These are phyloP conservation scores for Posidonia australis DNA, from an alignment of 106 monocot genomes.

Conservation along the genomic window DNA sequence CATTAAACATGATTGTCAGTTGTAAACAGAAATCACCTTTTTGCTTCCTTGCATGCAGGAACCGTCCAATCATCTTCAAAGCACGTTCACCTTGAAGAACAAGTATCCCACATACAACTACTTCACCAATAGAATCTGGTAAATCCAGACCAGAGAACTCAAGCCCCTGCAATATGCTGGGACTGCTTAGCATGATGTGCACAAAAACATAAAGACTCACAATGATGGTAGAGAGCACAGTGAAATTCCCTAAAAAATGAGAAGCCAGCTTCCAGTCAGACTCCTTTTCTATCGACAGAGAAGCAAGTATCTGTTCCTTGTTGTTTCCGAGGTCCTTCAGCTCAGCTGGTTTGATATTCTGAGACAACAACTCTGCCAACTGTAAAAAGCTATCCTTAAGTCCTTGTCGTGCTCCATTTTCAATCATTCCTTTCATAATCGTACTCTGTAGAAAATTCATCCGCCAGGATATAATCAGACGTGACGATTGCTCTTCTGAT, in stretches of 20 bases:
- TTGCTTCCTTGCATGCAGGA: conserved; percentile 45
- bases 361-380: conserved; percentile 38
- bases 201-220: conserved; percentile 35
- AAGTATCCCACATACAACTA: conserved; percentile 54
- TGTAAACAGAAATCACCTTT: conserved; percentile 35
- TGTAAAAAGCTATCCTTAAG: conserved; percentile 42
- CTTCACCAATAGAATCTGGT: conserved; percentile 74
- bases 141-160: conserved; percentile 77
- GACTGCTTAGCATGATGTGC: conserved; percentile 45
- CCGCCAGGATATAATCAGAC: conserved; percentile 56
- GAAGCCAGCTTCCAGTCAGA: conserved; percentile 45
- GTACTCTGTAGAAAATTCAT: conserved; percentile 79
- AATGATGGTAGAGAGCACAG: conserved; percentile 37
- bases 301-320: conserved; percentile 65
- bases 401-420: conserved; percentile 78
- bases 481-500: conserved; percentile 44
- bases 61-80: conserved; percentile 39
- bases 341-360: conserved; percentile 47
- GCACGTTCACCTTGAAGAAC: conserved; percentile 60
- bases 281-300: conserved; percentile 40
- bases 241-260: conserved; percentile 52
- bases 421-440: conserved; percentile 92
- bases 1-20: not conserved
- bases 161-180: conserved; percentile 41
- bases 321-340: conserved; percentile 23